Conservation (phyloP, 306 rosid species). For the Medicago arabica region DNA sequence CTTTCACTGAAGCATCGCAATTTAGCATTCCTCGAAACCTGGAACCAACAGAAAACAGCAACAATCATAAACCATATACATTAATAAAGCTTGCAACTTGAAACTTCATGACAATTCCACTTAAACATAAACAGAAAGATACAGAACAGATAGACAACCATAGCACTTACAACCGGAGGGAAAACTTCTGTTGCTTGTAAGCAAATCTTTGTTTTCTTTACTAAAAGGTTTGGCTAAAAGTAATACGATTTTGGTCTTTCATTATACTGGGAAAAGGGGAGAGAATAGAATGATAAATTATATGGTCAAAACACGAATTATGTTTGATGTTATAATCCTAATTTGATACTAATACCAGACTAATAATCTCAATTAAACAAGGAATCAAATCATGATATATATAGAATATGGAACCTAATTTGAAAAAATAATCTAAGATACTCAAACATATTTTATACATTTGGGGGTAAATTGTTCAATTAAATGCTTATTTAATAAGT, state of each 20-base stretch:
- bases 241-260: not conserved
- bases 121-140: slow-evolving; percentile 11
- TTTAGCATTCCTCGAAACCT: slow-evolving; percentile 38
- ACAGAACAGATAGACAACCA: not conserved
- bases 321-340: no score
- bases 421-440: no score
- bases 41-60: slow-evolving; percentile 33
- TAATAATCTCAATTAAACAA: no score
- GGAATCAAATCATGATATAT: no score
- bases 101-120: slow-evolving; percentile 20
- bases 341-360: no score
- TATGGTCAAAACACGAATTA: no score
- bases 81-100: slow-evolving; percentile 15
- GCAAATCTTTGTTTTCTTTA: not conserved
- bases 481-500: no score
- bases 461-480: no score
- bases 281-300: no score
- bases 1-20: slow-evolving; percentile 17
- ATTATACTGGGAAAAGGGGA: no score
- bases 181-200: slow-evolving; percentile 16
- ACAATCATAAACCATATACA: slow-evolving; percentile 21
- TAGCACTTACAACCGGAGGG: not conserved
- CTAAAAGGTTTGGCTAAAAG: not conserved
- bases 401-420: no score
- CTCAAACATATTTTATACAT: no score